Percentiles rank a stretch among this genome's conserved stretches.
Evolutionary conservation across 2,329 filamentous ascomycete genomes (phyloP).

Genomic region (Botrytis paeoniae): DNA sequence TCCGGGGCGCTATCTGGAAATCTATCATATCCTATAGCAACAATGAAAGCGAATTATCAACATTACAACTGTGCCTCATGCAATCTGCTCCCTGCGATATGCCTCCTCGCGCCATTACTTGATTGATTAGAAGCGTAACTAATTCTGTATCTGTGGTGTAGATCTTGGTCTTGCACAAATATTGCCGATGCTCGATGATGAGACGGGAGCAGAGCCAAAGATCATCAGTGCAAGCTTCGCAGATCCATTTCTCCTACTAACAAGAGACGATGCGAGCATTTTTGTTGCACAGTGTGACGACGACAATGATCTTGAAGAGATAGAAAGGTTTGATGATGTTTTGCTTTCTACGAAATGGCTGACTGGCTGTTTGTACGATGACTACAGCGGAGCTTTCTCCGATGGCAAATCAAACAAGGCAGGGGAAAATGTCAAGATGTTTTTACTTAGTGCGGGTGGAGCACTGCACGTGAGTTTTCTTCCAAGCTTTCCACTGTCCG

Average conservation of each 20-base stretch:
- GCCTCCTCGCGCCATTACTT: slow-evolving; percentile 18
- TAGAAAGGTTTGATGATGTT: slow-evolving; percentile 60
- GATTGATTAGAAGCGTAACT: slow-evolving; percentile 20
- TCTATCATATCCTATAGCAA: slow-evolving; percentile 41
- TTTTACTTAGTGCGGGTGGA: slow-evolving; percentile 72
- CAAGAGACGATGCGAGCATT: slow-evolving; percentile 79
- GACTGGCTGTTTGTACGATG: slow-evolving; percentile 79
- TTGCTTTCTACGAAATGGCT: slow-evolving; percentile 68
- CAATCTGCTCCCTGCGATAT: slow-evolving; percentile 29
- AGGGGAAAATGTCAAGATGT: slow-evolving; percentile 62
- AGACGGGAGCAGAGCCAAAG: slow-evolving; percentile 75
- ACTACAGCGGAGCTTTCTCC: slow-evolving; percentile 56
- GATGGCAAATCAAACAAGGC: slow-evolving; percentile 41
- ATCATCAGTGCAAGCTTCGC: slow-evolving; percentile 79
- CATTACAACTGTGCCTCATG: slow-evolving; percentile 31
- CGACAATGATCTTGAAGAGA: slow-evolving; percentile 80
- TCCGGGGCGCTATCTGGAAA: slow-evolving; percentile 38
- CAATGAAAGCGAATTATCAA: slow-evolving; percentile 40
- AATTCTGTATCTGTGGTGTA: slow-evolving; percentile 39
- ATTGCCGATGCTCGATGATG: slow-evolving; percentile 87
- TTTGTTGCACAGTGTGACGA: slow-evolving; percentile 76
- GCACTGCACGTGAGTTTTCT: slow-evolving; percentile 63
- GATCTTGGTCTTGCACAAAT: slow-evolving; percentile 89
- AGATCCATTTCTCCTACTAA: slow-evolving; percentile 79
- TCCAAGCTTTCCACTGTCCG: neutral